Base-by-base conservation (phyloP, 75 land plant genomes). In the Pinus tabuliformis region DNA sequence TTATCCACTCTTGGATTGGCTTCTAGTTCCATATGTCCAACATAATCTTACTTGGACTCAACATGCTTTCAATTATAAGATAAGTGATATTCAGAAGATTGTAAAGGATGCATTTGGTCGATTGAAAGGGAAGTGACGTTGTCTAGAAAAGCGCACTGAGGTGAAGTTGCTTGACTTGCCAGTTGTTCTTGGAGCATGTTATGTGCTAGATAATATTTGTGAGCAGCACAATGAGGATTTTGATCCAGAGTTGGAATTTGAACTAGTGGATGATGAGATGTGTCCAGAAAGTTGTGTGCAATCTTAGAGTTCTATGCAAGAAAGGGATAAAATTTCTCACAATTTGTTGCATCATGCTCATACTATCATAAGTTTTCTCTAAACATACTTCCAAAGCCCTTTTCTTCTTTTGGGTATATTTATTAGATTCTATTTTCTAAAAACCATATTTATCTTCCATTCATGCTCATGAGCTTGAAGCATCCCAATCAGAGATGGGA, bases 81-180 rank as follows among this genome's bases (percentile, higher is more conserved):
- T 91, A 28, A 82, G 83, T 30, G 95, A 94, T 42, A 83, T 96
- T 45, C 84, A 86, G 76, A 81, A 73, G 59, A 80, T 87, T 1
- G 86, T 91, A 3, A 86, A 74, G 66, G 88, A 77, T 26, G 89
- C 99, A 26, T 94, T 96, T 74, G 85, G 91, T 13, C 78, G 93
- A 62, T 58, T 96, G 76, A 96, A 96, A 70, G 91, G 91, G 60
- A 74, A 95, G 75, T 96, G 99, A 94, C 42, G 81, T 37, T 94
- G 96, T 80, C 73, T 96, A 83, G 97, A 96, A 78, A 87, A 90
- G 74, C 81, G 99, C 64, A 94, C 99, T 3, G 97, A 93, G 88
- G 89, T 96, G 73, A 96, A 96, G 79, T 80, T 96, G 37, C 93
- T 90, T 79, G 97, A 94, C 78, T 85, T 96, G 63, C 95, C 99